These are phyloP conservation scores for Parafenestella ontariensis DNA, from an alignment of 2,329 filamentous ascomycete genomes.

Conservation along the genomic window DNA sequence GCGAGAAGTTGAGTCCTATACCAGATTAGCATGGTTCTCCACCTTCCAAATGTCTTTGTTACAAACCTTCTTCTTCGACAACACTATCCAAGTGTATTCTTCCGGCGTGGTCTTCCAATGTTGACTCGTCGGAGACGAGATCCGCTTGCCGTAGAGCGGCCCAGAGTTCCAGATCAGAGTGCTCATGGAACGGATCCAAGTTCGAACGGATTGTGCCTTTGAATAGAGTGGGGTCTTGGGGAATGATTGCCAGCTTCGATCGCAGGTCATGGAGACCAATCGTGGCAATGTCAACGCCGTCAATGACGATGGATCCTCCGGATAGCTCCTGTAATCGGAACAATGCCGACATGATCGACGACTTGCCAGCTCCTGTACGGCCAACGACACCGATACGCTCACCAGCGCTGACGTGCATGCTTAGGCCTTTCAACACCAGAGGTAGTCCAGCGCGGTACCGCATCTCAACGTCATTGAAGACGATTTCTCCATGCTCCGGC, in stretches of 20 bases:
- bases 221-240: slow-evolving; percentile 85
- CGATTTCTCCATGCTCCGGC: slow-evolving; percentile 81
- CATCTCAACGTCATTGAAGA: slow-evolving; percentile 60
- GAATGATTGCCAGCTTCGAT: slow-evolving; percentile 80
- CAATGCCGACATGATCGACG: slow-evolving; percentile 81
- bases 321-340: slow-evolving; percentile 70
- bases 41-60: no score
- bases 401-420: slow-evolving; percentile 74
- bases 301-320: slow-evolving; percentile 57
- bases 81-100: slow-evolving; percentile 82
- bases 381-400: slow-evolving; percentile 84
- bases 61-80: slow-evolving; percentile 86
- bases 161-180: slow-evolving; percentile 80
- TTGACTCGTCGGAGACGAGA: slow-evolving; percentile 63
- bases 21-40: no score
- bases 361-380: slow-evolving; percentile 83
- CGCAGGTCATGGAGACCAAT: slow-evolving; percentile 78
- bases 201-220: slow-evolving; percentile 80
- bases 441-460: slow-evolving; percentile 59
- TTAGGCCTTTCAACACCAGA: slow-evolving; percentile 57
- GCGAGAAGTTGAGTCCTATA: no score
- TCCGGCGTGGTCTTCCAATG: slow-evolving; percentile 54
- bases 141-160: slow-evolving; percentile 78
- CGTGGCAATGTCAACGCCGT: slow-evolving; percentile 67
- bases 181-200: slow-evolving; percentile 80